Base-by-base conservation (phyloP, 805 yeast genomes). In the Priceomyces haplophilus region DNA sequence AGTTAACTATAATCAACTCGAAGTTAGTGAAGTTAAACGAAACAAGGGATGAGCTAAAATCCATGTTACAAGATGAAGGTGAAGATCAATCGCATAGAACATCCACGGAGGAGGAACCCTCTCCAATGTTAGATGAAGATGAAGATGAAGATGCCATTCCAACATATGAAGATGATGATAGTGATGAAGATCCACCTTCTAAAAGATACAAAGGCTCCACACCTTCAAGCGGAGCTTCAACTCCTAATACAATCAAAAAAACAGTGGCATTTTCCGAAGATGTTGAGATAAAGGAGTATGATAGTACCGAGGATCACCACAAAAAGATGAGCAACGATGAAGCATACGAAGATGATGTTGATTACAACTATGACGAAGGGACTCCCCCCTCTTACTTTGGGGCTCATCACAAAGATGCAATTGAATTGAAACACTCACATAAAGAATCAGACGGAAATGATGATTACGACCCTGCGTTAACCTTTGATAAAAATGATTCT, bases 241-340 rank as follows among this genome's bases (percentile, higher is more conserved):
- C 65, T n/a, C 59, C 62, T 6, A 45, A 55, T 8, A 42, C 53
- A 6, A 34, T 50, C 23, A 66, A 63, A 42, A 56, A 65, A 30
- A 43, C 55, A 4, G 75, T 69, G 6, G 73, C 74, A 20, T 69
- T 69, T 43, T 62, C 72, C 0, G 73, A 69, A 39, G 67, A 68
- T 34, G 56, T 69, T 13, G 69, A 69, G 49, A 58, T 69, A 23
- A 69, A 69, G 45, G 75, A 69, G 47, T 69, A 55, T 43, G 69
- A 63, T 21, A 48, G 67, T 36, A 71, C 65, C n/a, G 56, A 58
- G 21, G 48, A 58, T 3, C 58, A 54, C 21, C 46, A 39, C 7
- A 52, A 53, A 21, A 52, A 54, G 25, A 53, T 58, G 8, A 50
- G 50, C n/a, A 52, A 52, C 20, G 54, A 63, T 41, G 58, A 53